Evolutionary conservation across 129 eudicot species (phyloP).

Genomic region (Artemisia tridentata): DNA sequence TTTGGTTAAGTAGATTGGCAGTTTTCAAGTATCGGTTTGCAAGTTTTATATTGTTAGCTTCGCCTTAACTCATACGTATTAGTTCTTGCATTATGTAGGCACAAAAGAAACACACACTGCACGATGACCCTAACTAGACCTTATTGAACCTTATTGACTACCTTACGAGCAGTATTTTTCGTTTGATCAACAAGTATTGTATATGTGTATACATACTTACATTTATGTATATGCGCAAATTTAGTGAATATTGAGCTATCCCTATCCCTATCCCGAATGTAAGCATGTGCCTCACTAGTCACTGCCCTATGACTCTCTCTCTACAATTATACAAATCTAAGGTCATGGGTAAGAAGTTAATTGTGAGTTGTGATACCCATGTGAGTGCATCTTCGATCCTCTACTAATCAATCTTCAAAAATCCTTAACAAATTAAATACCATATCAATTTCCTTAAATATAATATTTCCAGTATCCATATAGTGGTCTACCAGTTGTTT

Average conservation of each 20-base stretch:
- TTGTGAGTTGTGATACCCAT: conserved; percentile 15
- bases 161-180: too few relatives aligned
- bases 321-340: conserved; percentile 33
- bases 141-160: too few relatives aligned
- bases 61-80: too few relatives aligned
- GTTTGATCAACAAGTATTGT: not conserved
- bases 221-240: not conserved
- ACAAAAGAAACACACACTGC: too few relatives aligned
- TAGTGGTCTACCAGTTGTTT: not conserved
- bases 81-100: too few relatives aligned
- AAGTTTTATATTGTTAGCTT: too few relatives aligned
- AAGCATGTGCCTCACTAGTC: conserved; percentile 23
- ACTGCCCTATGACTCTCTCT: conserved; percentile 18
- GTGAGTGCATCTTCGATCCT: conserved; percentile 22
- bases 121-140: too few relatives aligned
- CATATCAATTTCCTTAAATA: conserved; percentile 8
- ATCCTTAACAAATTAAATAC: not conserved
- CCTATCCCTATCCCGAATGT: conserved; percentile 9
- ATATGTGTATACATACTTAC: not conserved
- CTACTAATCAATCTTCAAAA: conserved; percentile 21
- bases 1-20: too few relatives aligned
- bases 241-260: not conserved
- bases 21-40: too few relatives aligned
- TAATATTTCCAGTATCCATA: conserved; percentile 9
- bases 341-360: conserved; percentile 17